These are phyloP conservation scores for Hydnomerulius pinastri DNA, from an alignment of 768 basidiomycete species.

Conservation along the genomic window DNA sequence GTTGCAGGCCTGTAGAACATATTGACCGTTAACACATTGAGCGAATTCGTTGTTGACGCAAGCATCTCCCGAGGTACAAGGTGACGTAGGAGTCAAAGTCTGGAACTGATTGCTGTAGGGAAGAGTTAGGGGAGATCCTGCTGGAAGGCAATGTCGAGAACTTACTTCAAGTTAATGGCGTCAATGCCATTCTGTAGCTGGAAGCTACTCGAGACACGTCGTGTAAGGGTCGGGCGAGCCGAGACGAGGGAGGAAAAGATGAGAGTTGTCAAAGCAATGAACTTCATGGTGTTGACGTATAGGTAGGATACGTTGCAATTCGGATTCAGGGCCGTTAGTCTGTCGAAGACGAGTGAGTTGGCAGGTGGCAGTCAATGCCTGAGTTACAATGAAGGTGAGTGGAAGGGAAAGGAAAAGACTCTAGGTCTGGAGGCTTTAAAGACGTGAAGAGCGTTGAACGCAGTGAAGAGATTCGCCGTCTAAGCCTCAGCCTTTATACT, in stretches of 20 bases:
- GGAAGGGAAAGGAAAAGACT: conserved; percentile 24
- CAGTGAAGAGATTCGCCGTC: background rate
- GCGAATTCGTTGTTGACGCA: conserved; percentile 54
- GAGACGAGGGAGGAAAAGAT: conserved; percentile 28
- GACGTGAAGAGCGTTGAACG: background rate
- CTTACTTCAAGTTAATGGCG: conserved; percentile 44
- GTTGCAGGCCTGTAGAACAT: conserved; percentile 25
- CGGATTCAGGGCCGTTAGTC: background rate
- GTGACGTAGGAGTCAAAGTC: conserved; percentile 28
- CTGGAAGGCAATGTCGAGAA: background rate
- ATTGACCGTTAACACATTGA: conserved; percentile 53
- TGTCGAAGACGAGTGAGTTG: conserved; percentile 5
- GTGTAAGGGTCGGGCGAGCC: conserved; percentile 39
- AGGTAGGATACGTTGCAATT: conserved; percentile 1
- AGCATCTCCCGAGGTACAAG: conserved; percentile 42
- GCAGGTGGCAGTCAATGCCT: conserved; percentile 31
- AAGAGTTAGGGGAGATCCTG: conserved; percentile 1
- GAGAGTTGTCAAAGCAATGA: conserved; percentile 36
- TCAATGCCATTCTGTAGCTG: conserved; percentile 42
- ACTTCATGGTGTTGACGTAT: conserved; percentile 36
- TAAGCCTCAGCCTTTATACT: conserved; percentile 18
- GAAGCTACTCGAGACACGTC: conserved; percentile 27
- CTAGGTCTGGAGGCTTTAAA: conserved; percentile 23
- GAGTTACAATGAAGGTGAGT: conserved; percentile 9
- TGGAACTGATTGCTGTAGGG: conserved; percentile 22